A percentile compares a stretch with the other conserved stretches of the same genome.
Conservation (phyloP, 495 filamentous ascomycete species). For the Astrothelium subdiscretum region DNA sequence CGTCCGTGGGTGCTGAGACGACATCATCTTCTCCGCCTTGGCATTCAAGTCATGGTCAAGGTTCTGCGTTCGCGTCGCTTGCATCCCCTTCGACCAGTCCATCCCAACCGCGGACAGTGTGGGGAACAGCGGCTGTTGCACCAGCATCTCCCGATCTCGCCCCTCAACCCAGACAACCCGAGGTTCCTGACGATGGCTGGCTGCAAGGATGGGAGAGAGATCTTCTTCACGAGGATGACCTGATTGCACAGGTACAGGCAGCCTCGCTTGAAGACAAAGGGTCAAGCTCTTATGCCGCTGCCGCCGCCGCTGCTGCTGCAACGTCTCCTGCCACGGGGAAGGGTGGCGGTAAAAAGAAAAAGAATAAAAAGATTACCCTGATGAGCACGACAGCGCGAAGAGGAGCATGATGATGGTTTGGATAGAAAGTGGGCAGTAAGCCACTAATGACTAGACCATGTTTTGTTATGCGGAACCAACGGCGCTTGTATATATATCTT, state of each 20-base stretch:
- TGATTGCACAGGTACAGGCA: constrained; percentile 32
- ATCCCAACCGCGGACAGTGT: constrained; percentile 63
- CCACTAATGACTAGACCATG: too few relatives aligned
- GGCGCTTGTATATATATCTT: too few relatives aligned
- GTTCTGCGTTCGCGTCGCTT: constrained; percentile 50
- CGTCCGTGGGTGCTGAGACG: constrained; percentile 31
- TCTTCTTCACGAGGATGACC: constrained; percentile 41
- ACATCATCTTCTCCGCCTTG: constrained; percentile 49
- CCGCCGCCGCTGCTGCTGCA: too few relatives aligned
- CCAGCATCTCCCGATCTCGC: constrained; percentile 36
- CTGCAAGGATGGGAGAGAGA: constrained; percentile 64
- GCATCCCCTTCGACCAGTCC: constrained; percentile 71
- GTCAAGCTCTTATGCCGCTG: constrained; percentile 19
- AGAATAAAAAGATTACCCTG: constrained; percentile 84
- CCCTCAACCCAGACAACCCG: constrained; percentile 21
- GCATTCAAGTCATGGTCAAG: constrained; percentile 32
- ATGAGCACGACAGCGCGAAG: constrained; percentile 77
- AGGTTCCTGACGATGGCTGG: constrained; percentile 62
- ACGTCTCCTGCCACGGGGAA: constrained; percentile 10
- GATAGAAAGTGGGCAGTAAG: too few relatives aligned
- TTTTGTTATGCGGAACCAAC: too few relatives aligned
- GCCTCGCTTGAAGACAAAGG: constrained; percentile 26
- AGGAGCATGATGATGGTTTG: constrained; percentile 51
- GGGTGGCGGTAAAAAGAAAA: constrained; percentile 61
- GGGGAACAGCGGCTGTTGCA: constrained; percentile 62